Evolutionary conservation across 139 green algal species (phyloP).

Genomic region (Eudorina sp.): DNA sequence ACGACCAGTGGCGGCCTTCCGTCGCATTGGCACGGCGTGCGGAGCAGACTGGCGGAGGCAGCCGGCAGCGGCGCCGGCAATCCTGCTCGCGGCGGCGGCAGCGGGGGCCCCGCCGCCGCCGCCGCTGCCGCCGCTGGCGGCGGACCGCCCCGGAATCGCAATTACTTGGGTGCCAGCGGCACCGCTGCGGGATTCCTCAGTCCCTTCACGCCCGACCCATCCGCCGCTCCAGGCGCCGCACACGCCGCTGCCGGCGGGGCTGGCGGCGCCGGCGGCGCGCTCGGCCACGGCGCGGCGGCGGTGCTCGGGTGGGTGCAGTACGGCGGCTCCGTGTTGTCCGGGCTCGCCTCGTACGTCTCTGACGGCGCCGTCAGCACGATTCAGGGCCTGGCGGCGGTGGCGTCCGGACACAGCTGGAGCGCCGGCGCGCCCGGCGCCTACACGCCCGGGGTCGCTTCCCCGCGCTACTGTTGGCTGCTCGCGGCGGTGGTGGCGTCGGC

Average conservation of each 20-base stretch:
- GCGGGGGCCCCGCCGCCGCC: background rate
- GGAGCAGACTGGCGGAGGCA: constrained; percentile 2
- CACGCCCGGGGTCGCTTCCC: background rate
- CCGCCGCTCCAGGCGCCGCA: background rate
- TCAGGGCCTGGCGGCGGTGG: background rate
- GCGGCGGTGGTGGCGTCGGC: constrained; percentile 34
- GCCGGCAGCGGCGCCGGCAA: background rate
- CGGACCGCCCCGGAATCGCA: background rate
- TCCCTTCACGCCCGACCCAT: constrained; percentile 1
- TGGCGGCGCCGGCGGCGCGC: background rate
- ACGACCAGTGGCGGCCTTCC: background rate
- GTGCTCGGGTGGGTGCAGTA: constrained; percentile 27
- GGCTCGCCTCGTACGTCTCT: background rate
- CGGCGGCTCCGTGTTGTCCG: constrained; percentile 1
- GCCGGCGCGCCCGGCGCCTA: background rate
- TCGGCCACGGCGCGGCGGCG: background rate
- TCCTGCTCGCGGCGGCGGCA: background rate
- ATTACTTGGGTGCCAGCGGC: background rate
- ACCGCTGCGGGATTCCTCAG: background rate
- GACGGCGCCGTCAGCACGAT: constrained; percentile 11
- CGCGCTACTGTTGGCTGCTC: constrained; percentile 46
- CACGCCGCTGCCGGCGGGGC: background rate
- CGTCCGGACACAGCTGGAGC: background rate
- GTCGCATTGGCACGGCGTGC: background rate
- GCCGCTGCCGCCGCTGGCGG: no score